phyloP scores from a whole-genome alignment of 2,329 filamentous ascomycete genomes.

The Apiospora sp. region DNA sequence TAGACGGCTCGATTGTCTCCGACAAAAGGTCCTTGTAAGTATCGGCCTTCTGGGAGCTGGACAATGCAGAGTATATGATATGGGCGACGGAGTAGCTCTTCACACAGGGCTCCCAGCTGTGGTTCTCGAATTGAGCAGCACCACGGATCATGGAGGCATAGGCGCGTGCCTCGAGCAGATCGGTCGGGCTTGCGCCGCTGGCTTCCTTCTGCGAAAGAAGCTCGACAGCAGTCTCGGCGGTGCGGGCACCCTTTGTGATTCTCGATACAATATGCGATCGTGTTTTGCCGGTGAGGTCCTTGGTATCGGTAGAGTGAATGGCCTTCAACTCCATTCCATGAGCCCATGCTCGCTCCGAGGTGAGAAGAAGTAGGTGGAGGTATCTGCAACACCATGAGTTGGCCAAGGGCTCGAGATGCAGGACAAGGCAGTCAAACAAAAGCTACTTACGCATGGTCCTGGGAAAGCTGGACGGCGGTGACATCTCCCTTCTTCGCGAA shows the following conservation, averaged over 20 bases:
- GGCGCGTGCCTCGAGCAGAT: conserved; percentile 85
- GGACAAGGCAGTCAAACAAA: not conserved
- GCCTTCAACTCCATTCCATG: conserved; percentile 96
- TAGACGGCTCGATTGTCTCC: conserved; percentile 88
- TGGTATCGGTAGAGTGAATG: conserved; percentile 78
- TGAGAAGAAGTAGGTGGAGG: conserved; percentile 81
- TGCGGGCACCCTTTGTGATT: conserved; percentile 78
- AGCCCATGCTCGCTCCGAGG: conserved; percentile 91
- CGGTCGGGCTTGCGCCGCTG: conserved; percentile 72
- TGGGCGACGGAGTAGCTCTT: conserved; percentile 77
- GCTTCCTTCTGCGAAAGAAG: conserved; percentile 68
- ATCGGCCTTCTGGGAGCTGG: conserved; percentile 72
- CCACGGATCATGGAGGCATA: conserved; percentile 82
- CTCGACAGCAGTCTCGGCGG: conserved; percentile 72
- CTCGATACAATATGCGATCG: conserved; percentile 90
- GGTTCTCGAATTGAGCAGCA: conserved; percentile 84
- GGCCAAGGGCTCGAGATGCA: conserved; percentile 27
- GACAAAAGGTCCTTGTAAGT: conserved; percentile 86
- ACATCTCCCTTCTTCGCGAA: conserved; percentile 75
- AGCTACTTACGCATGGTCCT: conserved; percentile 74
- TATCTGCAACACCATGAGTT: conserved; percentile 60
- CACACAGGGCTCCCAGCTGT: conserved; percentile 82
- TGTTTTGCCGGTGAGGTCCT: conserved; percentile 79
- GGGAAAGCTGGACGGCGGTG: conserved; percentile 76
- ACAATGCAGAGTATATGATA: conserved; percentile 82